Conservation (phyloP, 352 stramenopile genomes). For the Phytophthora tentaculata region DNA sequence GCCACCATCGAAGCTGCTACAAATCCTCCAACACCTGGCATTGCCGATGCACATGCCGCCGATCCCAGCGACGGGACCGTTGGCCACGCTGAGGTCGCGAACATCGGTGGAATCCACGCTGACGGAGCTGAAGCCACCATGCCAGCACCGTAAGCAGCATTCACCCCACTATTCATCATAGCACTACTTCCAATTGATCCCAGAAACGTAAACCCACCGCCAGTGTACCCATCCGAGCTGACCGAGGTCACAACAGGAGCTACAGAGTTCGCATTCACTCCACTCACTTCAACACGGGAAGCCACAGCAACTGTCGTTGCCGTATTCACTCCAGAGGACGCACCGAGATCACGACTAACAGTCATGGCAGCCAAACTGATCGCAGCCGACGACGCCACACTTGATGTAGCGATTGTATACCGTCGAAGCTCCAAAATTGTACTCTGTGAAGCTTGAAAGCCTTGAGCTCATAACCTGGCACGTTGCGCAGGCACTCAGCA, state of each 20-base stretch:
- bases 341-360: not conserved
- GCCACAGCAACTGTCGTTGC: not conserved
- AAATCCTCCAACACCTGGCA: not conserved
- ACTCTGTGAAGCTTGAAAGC: not conserved
- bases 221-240: not conserved
- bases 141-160: not conserved
- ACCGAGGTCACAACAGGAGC: not conserved
- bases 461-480: not conserved
- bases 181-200: not conserved
- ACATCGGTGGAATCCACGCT: not conserved
- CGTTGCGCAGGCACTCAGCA: not conserved
- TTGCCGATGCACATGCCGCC: not conserved
- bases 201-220: not conserved
- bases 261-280: not conserved
- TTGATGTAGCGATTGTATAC: not conserved
- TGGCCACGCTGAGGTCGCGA: not conserved
- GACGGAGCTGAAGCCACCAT: not conserved
- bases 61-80: slow-evolving; percentile 2
- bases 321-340: not conserved
- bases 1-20: not conserved
- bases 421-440: not conserved
- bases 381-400: not conserved
- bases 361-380: not conserved
- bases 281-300: not conserved
- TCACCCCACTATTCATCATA: not conserved